Evolutionary conservation across 1,139 yeast genomes (phyloP).

Genomic region (Suhomyces guaymorum): DNA sequence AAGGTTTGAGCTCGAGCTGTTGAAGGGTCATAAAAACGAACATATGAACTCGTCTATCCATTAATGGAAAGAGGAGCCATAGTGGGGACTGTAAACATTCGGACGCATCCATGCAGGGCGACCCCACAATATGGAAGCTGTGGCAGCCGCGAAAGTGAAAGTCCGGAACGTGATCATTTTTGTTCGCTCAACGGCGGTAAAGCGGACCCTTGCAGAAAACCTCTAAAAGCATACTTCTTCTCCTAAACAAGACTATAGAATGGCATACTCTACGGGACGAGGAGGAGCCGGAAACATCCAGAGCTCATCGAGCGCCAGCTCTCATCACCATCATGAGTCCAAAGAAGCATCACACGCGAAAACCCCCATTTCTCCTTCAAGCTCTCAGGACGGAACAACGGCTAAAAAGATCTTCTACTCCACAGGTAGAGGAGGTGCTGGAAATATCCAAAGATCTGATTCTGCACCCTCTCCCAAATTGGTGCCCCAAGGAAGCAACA

Average conservation of each 20-base stretch:
- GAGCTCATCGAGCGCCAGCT: slow-evolving; percentile 19
- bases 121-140: slow-evolving; percentile 6
- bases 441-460: slow-evolving; percentile 56
- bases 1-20: too few species aligned
- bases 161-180: slow-evolving; percentile 13
- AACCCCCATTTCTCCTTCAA: slow-evolving; percentile 9
- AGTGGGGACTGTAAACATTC: slow-evolving; percentile 1
- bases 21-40: too few species aligned
- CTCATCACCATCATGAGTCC: slow-evolving; percentile 15
- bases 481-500: slow-evolving; percentile 61
- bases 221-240: neutral
- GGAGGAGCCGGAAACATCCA: slow-evolving; percentile 31
- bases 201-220: slow-evolving; percentile 2
- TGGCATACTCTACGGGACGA: slow-evolving; percentile 26
- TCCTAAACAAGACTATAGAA: slow-evolving; percentile 2
- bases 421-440: slow-evolving; percentile 85
- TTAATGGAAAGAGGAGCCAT: neutral
- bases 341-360: slow-evolving; percentile 1
- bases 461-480: slow-evolving; percentile 54
- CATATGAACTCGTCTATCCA: too few species aligned
- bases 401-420: slow-evolving; percentile 48
- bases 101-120: slow-evolving; percentile 3
- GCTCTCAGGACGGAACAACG: slow-evolving; percentile 6
- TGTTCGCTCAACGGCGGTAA: slow-evolving; percentile 1
- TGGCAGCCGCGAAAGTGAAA: slow-evolving; percentile 2